phyloP scores from a whole-genome alignment of 345 rosid species.

The Dipteronia sinensis region DNA sequence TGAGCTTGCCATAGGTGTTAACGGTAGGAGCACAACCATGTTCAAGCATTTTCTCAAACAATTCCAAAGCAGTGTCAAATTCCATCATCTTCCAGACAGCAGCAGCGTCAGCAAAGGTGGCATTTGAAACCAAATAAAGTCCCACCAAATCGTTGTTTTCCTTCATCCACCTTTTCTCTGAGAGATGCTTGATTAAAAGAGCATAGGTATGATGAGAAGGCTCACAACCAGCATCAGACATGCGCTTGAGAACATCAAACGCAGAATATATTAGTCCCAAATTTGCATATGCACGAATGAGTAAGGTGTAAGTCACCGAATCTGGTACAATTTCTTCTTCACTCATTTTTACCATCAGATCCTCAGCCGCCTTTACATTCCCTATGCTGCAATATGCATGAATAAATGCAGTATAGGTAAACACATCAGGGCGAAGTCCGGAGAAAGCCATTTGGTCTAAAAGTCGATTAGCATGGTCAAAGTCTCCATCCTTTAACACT shows the following conservation, averaged over 20 bases:
- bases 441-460: constrained; percentile 56
- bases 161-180: constrained; percentile 40
- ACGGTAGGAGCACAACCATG: constrained; percentile 64
- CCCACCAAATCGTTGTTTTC: constrained; percentile 31
- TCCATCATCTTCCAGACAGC: constrained; percentile 62
- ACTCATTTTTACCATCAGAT: constrained; percentile 60
- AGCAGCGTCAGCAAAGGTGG: constrained; percentile 31
- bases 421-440: constrained; percentile 67
- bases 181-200: constrained; percentile 59
- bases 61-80: constrained; percentile 53
- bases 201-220: constrained; percentile 74
- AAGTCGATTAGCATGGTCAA: constrained; percentile 51
- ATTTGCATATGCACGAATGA: constrained; percentile 66
- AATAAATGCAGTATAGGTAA: constrained; percentile 72
- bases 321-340: constrained; percentile 69
- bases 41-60: constrained; percentile 60
- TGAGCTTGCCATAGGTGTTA: constrained; percentile 60
- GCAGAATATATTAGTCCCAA: constrained; percentile 56
- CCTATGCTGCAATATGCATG: constrained; percentile 66
- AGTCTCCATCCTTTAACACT: constrained; percentile 65
- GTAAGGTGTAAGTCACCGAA: constrained; percentile 56
- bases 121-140: constrained; percentile 34
- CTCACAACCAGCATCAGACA: constrained; percentile 74
- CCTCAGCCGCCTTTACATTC: constrained; percentile 68
- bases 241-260: constrained; percentile 75